Percentiles rank a stretch among this genome's conserved stretches.
phyloP scores from a whole-genome alignment of 176 grass and related monocot species.

The Cymbopogon citratus region DNA sequence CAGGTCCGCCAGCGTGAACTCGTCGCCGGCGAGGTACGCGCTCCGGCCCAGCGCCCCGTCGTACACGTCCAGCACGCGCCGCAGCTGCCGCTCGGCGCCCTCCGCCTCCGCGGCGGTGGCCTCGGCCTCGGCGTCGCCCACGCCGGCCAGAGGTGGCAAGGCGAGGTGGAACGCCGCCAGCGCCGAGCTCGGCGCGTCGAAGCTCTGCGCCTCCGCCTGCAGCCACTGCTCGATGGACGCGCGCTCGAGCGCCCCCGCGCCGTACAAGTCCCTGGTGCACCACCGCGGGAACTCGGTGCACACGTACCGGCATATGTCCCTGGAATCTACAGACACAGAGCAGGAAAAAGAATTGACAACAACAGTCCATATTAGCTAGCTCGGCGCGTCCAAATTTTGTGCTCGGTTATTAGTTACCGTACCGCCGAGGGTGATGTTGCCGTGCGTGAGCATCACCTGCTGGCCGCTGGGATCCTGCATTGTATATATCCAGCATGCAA shows the following conservation, averaged over 20 bases:
- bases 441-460: slow-evolving; percentile 51
- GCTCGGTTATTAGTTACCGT: neutral
- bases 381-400: neutral
- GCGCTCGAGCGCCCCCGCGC: slow-evolving; percentile 67
- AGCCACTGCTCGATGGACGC: slow-evolving; percentile 88
- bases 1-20: slow-evolving; percentile 67
- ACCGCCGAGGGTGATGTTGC: slow-evolving; percentile 33
- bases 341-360: neutral
- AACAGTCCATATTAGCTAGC: neutral
- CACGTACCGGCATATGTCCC: slow-evolving; percentile 48
- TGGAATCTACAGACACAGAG: slow-evolving; percentile 36
- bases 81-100: slow-evolving; percentile 24
- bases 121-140: neutral
- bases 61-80: slow-evolving; percentile 46
- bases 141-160: too few relatives aligned
- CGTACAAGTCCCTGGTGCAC: slow-evolving; percentile 38
- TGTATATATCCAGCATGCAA: too few relatives aligned
- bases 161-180: slow-evolving; percentile 32
- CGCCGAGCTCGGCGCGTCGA: slow-evolving; percentile 57
- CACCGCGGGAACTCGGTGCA: slow-evolving; percentile 40
- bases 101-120: neutral
- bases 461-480: slow-evolving; percentile 48
- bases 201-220: slow-evolving; percentile 69
- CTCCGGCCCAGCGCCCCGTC: slow-evolving; percentile 39
- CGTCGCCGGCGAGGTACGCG: slow-evolving; percentile 50